Evolutionary conservation across 2,329 filamentous ascomycete genomes (phyloP), one percentile per base, ranked within the genome.

Genomic region (Hansfordia pulvinata): DNA sequence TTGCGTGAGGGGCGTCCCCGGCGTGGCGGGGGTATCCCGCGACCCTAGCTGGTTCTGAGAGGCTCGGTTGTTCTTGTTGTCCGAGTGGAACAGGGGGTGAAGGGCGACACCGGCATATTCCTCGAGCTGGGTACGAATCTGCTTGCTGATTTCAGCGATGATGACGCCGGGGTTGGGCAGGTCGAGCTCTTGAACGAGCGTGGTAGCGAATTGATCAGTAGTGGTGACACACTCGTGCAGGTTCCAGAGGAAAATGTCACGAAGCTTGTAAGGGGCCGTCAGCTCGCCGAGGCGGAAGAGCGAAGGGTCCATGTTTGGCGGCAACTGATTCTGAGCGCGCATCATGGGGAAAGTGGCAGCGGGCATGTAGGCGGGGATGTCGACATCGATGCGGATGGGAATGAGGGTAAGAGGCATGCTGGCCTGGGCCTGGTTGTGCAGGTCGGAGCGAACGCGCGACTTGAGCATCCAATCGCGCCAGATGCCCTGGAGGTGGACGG

Each of bases 201-300:
- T 75, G 40, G 80, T 71, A n/a, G 90, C 90, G 48, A 96, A 98
- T 45, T 93, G 81, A 46, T 98, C 90, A 1, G 90, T 93, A 0
- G 90, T 98, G 27, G 86, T 81, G 31, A 94, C 62, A 0, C 83
- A 81, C 57, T 98, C 90, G 53, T 96, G 88, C 10, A 98, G 64
- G 43, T 98, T 98, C 90, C 90, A 98, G 27, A 94, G 58, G 43
- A 98, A 96, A n/a, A 82, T 79, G 42, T 98, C 90, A 43, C 92
- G 85, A 30, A 98, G 63, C 35, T 90, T 74, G 53, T 85, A 94
- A 3, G 83, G 79, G 1, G 85, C 75, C 10, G 85, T 85, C 34
- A 71, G 55, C 35, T 94, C 88, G 29, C 79, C 79, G 29, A 69
- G 64, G 42, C 77, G 76, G 56, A 92, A 94, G 30, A 85, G 75